Conservation (phyloP, 495 filamentous ascomycete species). For the Neurospora sp. region DNA sequence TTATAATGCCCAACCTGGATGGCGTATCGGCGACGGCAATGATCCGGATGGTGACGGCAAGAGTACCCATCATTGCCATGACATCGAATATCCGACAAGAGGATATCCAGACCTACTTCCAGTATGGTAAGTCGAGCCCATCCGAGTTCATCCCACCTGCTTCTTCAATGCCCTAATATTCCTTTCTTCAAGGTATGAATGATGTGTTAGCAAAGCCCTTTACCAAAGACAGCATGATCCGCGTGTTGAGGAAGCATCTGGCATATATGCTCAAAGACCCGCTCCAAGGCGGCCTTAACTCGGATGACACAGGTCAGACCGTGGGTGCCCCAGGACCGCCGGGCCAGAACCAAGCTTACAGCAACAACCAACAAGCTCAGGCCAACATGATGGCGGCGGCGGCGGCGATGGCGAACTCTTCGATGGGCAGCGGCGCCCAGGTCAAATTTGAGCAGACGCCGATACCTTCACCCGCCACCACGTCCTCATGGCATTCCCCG, state of each 20-base stretch:
- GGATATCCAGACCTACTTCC: constrained; percentile 95
- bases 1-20: constrained; percentile 95
- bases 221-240: constrained; percentile 86
- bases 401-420: constrained; percentile 6
- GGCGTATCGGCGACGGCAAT: constrained; percentile 90
- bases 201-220: constrained; percentile 96
- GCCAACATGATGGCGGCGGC: background rate
- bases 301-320: constrained; percentile 6
- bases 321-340: constrained; percentile 13
- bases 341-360: constrained; percentile 25
- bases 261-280: constrained; percentile 54
- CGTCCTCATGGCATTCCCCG: constrained; percentile 66
- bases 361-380: background rate
- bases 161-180: constrained; percentile 10
- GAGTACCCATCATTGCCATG: constrained; percentile 93
- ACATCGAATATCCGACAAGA: constrained; percentile 96
- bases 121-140: constrained; percentile 62
- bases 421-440: constrained; percentile 31
- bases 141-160: background rate
- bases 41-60: constrained; percentile 76
- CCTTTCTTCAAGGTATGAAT: constrained; percentile 70
- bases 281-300: constrained; percentile 6
- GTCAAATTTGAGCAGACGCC: constrained; percentile 80
- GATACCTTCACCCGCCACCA: constrained; percentile 61
- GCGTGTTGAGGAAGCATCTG: constrained; percentile 84